Percentiles rank a stretch among this genome's conserved stretches.
These are phyloP conservation scores for Trametes pubescens DNA, from an alignment of 1,284 basidiomycete species.

Conservation along the genomic window DNA sequence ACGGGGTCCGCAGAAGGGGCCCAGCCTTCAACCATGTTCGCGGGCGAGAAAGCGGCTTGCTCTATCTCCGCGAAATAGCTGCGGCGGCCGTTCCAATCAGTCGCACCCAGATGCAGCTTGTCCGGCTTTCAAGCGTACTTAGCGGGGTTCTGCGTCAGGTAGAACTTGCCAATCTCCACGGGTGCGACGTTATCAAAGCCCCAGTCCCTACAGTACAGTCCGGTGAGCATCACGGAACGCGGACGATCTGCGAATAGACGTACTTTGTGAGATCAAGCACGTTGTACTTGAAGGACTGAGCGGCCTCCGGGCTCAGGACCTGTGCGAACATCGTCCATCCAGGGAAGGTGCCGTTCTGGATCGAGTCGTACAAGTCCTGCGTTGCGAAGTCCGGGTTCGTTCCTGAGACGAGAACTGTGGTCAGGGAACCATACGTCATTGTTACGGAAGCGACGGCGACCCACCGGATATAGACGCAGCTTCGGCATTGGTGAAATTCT, in stretches of 20 bases:
- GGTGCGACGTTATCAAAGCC: conserved; percentile 61
- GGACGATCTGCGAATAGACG: not conserved
- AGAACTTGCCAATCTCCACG: conserved; percentile 83
- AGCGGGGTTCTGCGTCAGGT: conserved; percentile 84
- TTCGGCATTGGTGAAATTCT: conserved; percentile 61
- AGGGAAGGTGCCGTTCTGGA: conserved; percentile 79
- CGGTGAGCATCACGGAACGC: conserved; percentile 1
- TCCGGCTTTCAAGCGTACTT: conserved; percentile 47
- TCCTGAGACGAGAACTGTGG: conserved; percentile 62
- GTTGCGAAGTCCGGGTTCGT: conserved; percentile 85
- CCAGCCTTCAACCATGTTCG: conserved; percentile 66
- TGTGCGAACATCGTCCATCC: conserved; percentile 85
- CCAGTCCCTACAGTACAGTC: conserved; percentile 37
- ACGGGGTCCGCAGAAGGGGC: conserved; percentile 54
- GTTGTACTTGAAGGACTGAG: conserved; percentile 82
- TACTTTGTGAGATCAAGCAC: conserved; percentile 89
- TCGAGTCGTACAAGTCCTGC: conserved; percentile 79
- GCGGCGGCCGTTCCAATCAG: not conserved
- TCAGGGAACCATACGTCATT: conserved; percentile 25
- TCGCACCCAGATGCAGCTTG: no score
- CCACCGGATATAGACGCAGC: conserved; percentile 68
- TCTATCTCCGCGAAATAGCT: conserved; percentile 86
- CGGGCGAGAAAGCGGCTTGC: conserved; percentile 87
- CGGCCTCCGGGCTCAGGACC: conserved; percentile 88
- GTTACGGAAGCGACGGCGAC: not conserved